Evolutionary conservation across 495 filamentous ascomycete genomes (phyloP), one percentile per base, ranked within the genome.

Genomic region (Sphaerosporella brunnea): DNA sequence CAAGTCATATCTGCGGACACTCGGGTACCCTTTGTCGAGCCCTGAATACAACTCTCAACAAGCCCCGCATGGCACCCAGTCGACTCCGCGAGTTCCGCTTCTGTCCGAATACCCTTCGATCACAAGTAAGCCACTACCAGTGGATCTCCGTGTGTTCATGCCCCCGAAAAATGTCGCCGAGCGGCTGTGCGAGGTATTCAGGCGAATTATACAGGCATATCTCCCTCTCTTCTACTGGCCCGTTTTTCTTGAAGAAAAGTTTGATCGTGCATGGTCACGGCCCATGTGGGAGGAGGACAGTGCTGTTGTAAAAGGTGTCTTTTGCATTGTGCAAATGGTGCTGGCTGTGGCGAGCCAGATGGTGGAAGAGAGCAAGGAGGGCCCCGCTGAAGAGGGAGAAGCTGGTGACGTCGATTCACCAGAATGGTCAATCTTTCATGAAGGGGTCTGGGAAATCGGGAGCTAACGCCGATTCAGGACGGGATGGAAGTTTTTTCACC

Each of bases 201-300:
- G 38, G 23, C 58, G 37, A 23, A 58, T 46, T 0, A 34, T 61
- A 13, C 58, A 61, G 28, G 48, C 48, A 1, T 61, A 53, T 28
- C 51, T 48, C 5, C 53, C 58, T 3, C 53, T 60, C 13, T 61
- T 61, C 41, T 54, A 55, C 42, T 61, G 58, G 58, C 53, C 57
- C 24, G 30, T 36, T 7, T 26, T 23, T 43, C 28, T 61, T 19
- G 51, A 61, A 35, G 48, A 48, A 9, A 57, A 54, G 23, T 61
- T 58, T 19, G 51, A 54, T 18, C 48, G 53, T 37, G 58, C 58
- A 13, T 61, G 54, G 53, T 23, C 28, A 18, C 28, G 39, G 16
- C 58, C 58, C 11, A 54, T 61, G 36, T 61, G 58, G 58, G 58
- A 61, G 30, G 21, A 30, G 7, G 58, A 61, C 37, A 23, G 21